Evolutionary conservation across 2,329 filamentous ascomycete genomes (phyloP).

Genomic region (Talaromyces piceae): DNA sequence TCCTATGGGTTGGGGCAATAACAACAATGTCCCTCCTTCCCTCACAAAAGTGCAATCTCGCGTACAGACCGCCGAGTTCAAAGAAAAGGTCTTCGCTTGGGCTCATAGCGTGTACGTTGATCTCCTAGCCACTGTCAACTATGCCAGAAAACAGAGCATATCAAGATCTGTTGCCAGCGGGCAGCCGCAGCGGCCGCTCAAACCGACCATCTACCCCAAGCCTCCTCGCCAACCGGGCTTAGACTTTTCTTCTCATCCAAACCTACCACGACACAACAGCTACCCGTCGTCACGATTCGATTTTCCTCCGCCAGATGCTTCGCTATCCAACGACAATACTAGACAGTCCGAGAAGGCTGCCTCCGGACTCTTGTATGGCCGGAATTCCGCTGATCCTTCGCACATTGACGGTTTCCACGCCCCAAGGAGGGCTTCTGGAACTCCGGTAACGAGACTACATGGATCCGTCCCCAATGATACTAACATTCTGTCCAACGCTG

Average conservation of each 20-base stretch:
- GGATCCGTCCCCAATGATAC: constrained; percentile 25
- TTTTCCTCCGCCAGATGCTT: constrained; percentile 16
- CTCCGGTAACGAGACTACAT: constrained; percentile 28
- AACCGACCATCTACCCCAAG: constrained; percentile 55
- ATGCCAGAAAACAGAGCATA: constrained; percentile 38
- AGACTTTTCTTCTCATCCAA: constrained; percentile 37
- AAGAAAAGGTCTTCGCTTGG: constrained; percentile 60
- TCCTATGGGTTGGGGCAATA: constrained; percentile 21
- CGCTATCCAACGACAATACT: background rate
- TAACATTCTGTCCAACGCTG: constrained; percentile 51
- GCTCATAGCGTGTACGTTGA: constrained; percentile 69
- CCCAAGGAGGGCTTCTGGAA: constrained; percentile 16
- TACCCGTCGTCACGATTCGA: constrained; percentile 32
- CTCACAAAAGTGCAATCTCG: constrained; percentile 16
- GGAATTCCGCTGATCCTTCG: background rate
- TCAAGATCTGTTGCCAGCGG: constrained; percentile 41
- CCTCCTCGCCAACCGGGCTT: constrained; percentile 51
- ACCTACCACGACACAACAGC: constrained; percentile 26
- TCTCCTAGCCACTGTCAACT: constrained; percentile 58
- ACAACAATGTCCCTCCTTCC: constrained; percentile 14
- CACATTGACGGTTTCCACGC: constrained; percentile 3
- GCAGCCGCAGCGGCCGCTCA: constrained; percentile 37
- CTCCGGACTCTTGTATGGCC: constrained; percentile 4
- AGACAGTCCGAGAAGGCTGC: constrained; percentile 5
- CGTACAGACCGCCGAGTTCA: constrained; percentile 47